Base-by-base conservation (phyloP, 2,329 filamentous ascomycete species). In the Scleromitrula shiraiana region DNA sequence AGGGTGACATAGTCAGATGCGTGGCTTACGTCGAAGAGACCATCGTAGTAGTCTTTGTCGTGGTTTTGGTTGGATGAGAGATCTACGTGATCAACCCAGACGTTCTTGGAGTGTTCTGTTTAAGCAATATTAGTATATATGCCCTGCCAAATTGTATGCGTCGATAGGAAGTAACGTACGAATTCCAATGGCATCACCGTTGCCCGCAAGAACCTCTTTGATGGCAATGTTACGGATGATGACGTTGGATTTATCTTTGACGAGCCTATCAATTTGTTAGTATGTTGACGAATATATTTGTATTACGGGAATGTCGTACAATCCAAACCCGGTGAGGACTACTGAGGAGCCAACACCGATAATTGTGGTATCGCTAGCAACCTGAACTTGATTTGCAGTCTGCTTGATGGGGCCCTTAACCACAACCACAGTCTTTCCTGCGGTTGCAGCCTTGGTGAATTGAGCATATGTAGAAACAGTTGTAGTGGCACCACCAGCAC, bases 221-320 rank as follows among this genome's bases (percentile, higher is more conserved):
- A 78, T 70, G 54, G 72, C 73, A 29, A 80, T 59, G 65, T 80
- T 80, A 35, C 72, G 74, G 43, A 80, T 59, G 46, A 80, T 78
- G 44, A 80, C 75, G 53, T 80, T 80, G 48, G 58, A 68, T 19
- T 63, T 22, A 8, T 64, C 35, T n/a, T 32, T 40, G 12, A 46
- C 23, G 43, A 46, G 35, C 7, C 43, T 46, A 4, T 36, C 15
- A 23, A 7, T 27, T 10, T 17, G 29, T 35, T 22, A 41, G 30
- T 23, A n/a, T 33, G 5, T 15, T 26, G 7, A 17, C 14, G 30
- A 23, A 7, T n/a, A 33, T 5, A n/a, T 32, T n/a, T 17, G 5
- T 10, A n/a, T 7, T 5, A 7, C 14, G 7, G 10, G 17, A 7
- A n/a, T 17, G 8, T 22, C 35, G 17, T 46, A 46, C 43, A 46